Base-by-base conservation (phyloP, 192 early-diverging fungal species). In the Diversispora epigaea region DNA sequence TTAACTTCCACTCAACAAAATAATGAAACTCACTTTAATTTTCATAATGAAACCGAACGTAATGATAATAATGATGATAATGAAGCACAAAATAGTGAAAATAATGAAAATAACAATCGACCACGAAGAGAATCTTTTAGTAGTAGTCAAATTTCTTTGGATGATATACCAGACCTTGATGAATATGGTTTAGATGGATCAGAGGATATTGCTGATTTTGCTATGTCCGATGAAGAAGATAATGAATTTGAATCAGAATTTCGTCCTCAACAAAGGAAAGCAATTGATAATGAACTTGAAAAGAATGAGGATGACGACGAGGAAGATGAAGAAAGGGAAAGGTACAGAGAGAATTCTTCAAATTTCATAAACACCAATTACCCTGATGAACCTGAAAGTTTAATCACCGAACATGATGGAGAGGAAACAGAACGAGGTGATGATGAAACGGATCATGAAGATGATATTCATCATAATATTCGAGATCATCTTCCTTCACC, bases 121-220 rank as follows among this genome's bases (percentile, higher is more conserved):
- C 25, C 65, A 43, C 41, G 73, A 54, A 54, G 73, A 41, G 73
- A 19, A 45, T 65, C 60, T 19, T 15, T 65, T 22, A 54, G 60
- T 22, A 75, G 72, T n/a, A 62, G 63, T 62, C 56, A 62, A 44
- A 14, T 75, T 64, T 50, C 60, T 4, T 9, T 75, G 11, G 70
- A 71, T 17, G 70, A 71, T n/a, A 55, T 71, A 3, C 19, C 32
- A 9, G 14, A 40, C 41, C 50, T 75, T 22, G 62, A 55, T 44
- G 71, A 62, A 14, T 60, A 61, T 61, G 73, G 54, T 44, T 54
- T 75, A 56, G 60, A 63, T 55, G 73, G 73, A 7, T 14, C 25
- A 7, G 73, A 75, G 55, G 73, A 75, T 50, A 75, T 75, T 54
- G 62, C 73, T 3, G 61, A 46, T 21, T 75, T 65, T 54, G 21